Evolutionary conservation across 1,284 basidiomycete genomes (phyloP).

Genomic region (Mycosarcoma mackinlayi): DNA sequence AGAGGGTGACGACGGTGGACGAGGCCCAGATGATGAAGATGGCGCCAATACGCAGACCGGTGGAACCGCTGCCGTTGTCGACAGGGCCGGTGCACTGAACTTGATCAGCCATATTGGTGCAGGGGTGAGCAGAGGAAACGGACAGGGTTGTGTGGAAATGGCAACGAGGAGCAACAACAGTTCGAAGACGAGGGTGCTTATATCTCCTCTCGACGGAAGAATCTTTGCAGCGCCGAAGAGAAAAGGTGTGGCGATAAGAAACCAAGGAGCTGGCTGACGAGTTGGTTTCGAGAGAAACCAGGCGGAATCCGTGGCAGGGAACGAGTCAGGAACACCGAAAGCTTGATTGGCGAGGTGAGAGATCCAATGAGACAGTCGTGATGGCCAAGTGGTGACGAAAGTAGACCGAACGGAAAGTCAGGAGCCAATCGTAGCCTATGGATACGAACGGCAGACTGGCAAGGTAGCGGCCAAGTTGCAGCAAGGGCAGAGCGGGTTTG

Average conservation of each 20-base stretch:
- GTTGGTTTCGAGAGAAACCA: no score
- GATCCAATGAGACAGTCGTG: neutral
- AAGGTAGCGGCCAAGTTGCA: constrained; percentile 10
- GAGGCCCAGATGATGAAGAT: constrained; percentile 84
- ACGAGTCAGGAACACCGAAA: no score
- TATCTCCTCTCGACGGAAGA: no score
- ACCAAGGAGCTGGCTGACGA: no score
- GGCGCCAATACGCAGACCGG: constrained; percentile 74
- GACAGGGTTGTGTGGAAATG: no score
- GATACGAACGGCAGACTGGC: constrained; percentile 33
- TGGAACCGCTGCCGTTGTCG: constrained; percentile 29
- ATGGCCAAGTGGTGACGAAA: neutral
- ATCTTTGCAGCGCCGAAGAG: no score
- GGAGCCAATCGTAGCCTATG: constrained; percentile 5
- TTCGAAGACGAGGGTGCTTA: no score
- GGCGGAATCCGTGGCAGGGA: no score
- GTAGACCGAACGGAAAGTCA: neutral
- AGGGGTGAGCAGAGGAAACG: no score
- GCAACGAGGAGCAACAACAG: no score
- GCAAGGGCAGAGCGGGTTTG: constrained; percentile 7
- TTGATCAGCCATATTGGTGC: constrained; percentile 31
- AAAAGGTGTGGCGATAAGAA: no score
- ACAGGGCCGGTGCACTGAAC: constrained; percentile 36
- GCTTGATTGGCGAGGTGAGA: no score
- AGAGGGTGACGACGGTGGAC: constrained; percentile 76